A percentile compares a stretch with the other conserved stretches of the same genome.
Evolutionary conservation across 495 filamentous ascomycete species (phyloP).

Genomic region (Penicillium parvum): DNA sequence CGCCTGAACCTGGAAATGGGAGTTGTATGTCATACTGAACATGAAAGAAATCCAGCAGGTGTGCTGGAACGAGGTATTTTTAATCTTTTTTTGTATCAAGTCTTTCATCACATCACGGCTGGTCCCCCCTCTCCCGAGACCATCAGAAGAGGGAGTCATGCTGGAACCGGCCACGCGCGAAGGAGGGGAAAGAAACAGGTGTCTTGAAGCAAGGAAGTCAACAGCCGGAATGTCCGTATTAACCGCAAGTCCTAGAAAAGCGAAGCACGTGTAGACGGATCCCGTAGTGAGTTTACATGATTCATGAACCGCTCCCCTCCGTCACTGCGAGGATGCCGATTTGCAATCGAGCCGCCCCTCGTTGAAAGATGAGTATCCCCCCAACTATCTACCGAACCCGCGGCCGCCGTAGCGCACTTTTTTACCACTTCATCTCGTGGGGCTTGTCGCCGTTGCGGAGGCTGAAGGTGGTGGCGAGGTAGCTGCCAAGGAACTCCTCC

Average conservation of each 20-base stretch:
- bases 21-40: conserved; percentile 41
- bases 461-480: conserved; percentile 90
- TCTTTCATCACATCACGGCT: conserved; percentile 39
- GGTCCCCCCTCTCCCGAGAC: conserved; percentile 13
- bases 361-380: conserved; percentile 38
- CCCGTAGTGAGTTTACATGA: conserved; percentile 42
- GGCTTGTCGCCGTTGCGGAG: conserved; percentile 97
- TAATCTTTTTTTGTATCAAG: conserved; percentile 39
- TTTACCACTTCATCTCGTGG: conserved; percentile 94
- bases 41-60: conserved; percentile 37
- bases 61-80: conserved; percentile 39
- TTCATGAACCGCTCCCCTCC: conserved; percentile 37
- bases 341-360: conserved; percentile 43
- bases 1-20: conserved; percentile 37
- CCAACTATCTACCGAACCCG: conserved; percentile 47
- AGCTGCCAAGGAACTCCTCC: conserved; percentile 80
- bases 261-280: conserved; percentile 29
- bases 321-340: conserved; percentile 31
- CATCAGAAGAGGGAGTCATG: conserved; percentile 22
- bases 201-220: conserved; percentile 33
- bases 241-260: conserved; percentile 31
- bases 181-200: conserved; percentile 19
- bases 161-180: conserved; percentile 33
- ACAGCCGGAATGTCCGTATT: conserved; percentile 37
- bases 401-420: conserved; percentile 40